phyloP scores from a whole-genome alignment of 306 rosid species.

The Sindora glabra region DNA sequence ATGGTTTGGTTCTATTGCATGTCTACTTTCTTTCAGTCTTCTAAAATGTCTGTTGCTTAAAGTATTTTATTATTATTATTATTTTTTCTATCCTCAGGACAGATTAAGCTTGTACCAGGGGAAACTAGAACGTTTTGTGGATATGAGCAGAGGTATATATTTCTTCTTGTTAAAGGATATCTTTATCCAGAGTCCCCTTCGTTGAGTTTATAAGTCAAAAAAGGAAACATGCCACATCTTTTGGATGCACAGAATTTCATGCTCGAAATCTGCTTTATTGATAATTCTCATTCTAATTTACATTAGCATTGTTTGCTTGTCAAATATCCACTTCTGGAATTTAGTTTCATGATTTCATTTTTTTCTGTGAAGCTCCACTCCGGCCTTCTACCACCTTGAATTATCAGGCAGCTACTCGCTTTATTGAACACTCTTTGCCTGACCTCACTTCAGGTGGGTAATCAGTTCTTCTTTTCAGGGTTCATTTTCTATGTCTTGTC shows the following conservation, averaged over 20 bases:
- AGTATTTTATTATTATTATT: neutral
- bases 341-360: constrained; percentile 20
- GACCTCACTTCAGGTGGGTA: constrained; percentile 73
- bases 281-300: neutral
- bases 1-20: constrained; percentile 2
- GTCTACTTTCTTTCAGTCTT: constrained; percentile 4
- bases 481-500: neutral
- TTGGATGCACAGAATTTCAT: neutral
- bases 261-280: neutral
- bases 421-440: constrained; percentile 83
- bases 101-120: constrained; percentile 62
- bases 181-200: neutral
- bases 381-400: constrained; percentile 83
- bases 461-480: constrained; percentile 5
- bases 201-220: neutral
- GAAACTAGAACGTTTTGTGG: constrained; percentile 49
- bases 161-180: neutral
- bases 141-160: constrained; percentile 57
- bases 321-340: neutral
- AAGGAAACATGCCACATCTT: neutral
- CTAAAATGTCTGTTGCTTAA: neutral
- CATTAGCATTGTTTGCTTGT: constrained; percentile 2
- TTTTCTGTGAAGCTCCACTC: constrained; percentile 68
- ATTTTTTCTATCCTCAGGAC: constrained; percentile 49
- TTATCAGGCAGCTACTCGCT: constrained; percentile 79